These are phyloP conservation scores for Triticum monococcum DNA, from an alignment of 176 grass and related monocot species.

Conservation along the genomic window DNA sequence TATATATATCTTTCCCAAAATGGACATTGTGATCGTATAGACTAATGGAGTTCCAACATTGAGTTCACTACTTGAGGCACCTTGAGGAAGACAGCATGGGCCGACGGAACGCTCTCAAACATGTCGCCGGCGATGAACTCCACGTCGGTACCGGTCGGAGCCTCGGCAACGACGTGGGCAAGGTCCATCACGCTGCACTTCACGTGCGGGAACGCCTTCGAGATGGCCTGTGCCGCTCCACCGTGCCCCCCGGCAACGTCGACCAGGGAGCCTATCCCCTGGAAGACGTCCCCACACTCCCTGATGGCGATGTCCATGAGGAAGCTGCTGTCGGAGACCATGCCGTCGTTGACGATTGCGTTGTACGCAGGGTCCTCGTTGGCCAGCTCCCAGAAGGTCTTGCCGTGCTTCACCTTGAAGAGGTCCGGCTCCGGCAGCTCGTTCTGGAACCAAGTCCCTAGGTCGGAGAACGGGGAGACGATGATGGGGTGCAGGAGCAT, in stretches of 20 bases:
- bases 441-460: conserved; percentile 19
- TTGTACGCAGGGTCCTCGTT: not conserved
- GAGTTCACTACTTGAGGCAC: conserved; percentile 2
- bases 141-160: conserved; percentile 7
- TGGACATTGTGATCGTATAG: too few relatives aligned
- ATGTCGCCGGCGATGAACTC: conserved; percentile 46
- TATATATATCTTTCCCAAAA: too few relatives aligned
- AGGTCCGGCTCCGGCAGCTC: not conserved
- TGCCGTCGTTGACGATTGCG: conserved; percentile 24
- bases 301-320: conserved; percentile 21
- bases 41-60: not conserved
- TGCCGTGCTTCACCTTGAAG: not conserved
- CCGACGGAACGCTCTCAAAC: conserved; percentile 49
- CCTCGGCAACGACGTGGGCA: conserved; percentile 32
- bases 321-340: conserved; percentile 32
- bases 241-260: conserved; percentile 55
- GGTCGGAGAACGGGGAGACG: not conserved
- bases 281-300: conserved; percentile 13
- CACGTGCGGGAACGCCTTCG: conserved; percentile 36
- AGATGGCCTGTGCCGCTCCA: conserved; percentile 3
- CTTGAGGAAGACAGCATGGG: conserved; percentile 54
- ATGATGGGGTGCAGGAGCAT: not conserved
- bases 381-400: conserved; percentile 27
- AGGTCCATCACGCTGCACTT: conserved; percentile 52
- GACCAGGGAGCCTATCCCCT: conserved; percentile 33